Evolutionary conservation across 1,284 basidiomycete genomes (phyloP).

Genomic region (Ceratobasidium sp.): DNA sequence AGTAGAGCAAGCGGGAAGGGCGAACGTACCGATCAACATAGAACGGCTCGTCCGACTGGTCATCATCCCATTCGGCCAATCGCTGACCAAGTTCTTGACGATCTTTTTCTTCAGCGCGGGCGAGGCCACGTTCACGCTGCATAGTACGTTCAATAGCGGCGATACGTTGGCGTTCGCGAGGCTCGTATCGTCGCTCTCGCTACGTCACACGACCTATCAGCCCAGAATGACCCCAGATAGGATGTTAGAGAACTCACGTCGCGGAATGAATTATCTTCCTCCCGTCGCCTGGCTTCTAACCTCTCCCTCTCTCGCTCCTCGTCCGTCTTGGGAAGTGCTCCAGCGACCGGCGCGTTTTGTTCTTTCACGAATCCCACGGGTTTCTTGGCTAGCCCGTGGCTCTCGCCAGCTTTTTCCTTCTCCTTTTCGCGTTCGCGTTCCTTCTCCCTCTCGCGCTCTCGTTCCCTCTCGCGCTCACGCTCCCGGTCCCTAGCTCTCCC

Average conservation of each 20-base stretch:
- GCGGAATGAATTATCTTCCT: constrained; percentile 82
- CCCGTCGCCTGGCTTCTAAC: constrained; percentile 73
- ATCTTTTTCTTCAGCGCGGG: constrained; percentile 79
- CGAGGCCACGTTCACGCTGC: constrained; percentile 72
- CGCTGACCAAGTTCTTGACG: constrained; percentile 74
- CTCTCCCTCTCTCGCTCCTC: constrained; percentile 84
- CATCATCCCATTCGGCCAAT: constrained; percentile 87
- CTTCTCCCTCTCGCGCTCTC: constrained; percentile 65
- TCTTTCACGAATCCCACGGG: constrained; percentile 84
- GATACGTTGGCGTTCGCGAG: constrained; percentile 79
- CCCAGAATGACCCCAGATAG: not conserved
- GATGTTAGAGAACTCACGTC: constrained; percentile 69
- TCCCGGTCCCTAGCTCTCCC: constrained; percentile 76
- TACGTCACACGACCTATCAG: constrained; percentile 50
- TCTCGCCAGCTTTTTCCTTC: constrained; percentile 69
- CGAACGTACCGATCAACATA: constrained; percentile 78
- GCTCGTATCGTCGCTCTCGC: constrained; percentile 84
- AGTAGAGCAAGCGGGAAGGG: not conserved
- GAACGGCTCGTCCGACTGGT: constrained; percentile 86
- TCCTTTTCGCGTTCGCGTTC: constrained; percentile 69
- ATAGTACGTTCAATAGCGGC: constrained; percentile 78
- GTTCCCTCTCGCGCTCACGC: constrained; percentile 71
- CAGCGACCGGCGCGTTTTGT: constrained; percentile 52
- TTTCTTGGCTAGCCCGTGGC: constrained; percentile 72
- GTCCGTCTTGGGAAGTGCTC: constrained; percentile 70